Base-by-base conservation (phyloP, 1,284 basidiomycete genomes). In the Cerrena zonata region DNA sequence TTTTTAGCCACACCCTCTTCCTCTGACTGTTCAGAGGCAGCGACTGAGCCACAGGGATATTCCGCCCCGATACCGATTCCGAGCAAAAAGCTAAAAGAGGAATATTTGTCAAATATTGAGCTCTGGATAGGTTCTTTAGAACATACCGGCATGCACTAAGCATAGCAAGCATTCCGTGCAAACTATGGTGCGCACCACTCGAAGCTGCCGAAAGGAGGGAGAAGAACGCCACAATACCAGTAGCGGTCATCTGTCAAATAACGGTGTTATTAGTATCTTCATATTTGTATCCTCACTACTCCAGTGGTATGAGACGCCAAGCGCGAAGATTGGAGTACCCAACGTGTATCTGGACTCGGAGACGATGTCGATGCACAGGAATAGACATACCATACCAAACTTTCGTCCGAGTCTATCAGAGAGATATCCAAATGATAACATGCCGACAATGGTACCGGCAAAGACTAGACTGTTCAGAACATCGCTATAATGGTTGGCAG, bases 31-130 rank as follows among this genome's bases (percentile, higher is more conserved):
- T 96, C 94, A 1, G 89, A 88, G 2, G 88, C 87, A 22, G 91
- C 91, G n/a, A 96, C 92, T 2, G 86, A 89, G 5, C 93, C 94
- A 54, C 86, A 89, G 4, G 92, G 92, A 58, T 96, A 95, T 65
- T 94, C 91, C 11, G 91, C 91, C 23, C 92, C 92, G 7, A 92
- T 74, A 37, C 89, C 89, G 51, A 91, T 84, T 43, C 89, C 91
- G 49, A 91, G 74, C 7, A 93, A 67, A 72, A 92, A 89, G 21
- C 39, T 41, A 10, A n/a, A 41, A 11, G 24, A 11, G 18, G 23
- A 4, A n/a, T n/a, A n/a, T n/a, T n/a, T 7, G 7, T 34, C 30
- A 34, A 34, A 34, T 34, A 34, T 13, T 3, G 5, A 5, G 5
- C 5, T 22, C 21, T 34, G 15, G 30, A 34, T 7, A 15, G 30